Percentiles rank a stretch among this genome's conserved stretches.
Evolutionary conservation across 768 basidiomycete species (phyloP).

Genomic region (Holtermanniella nyarrowii): DNA sequence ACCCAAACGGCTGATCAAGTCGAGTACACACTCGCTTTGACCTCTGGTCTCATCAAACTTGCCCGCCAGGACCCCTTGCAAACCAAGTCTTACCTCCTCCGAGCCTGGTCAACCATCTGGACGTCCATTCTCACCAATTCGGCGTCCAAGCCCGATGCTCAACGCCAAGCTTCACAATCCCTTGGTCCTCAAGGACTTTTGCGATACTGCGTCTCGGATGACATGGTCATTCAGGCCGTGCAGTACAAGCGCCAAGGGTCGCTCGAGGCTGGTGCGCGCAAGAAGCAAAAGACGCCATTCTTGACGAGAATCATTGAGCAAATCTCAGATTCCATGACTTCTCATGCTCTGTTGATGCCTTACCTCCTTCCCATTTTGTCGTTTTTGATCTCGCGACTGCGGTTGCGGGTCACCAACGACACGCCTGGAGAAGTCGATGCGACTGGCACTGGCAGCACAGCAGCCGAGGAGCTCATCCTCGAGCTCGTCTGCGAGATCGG

Average conservation of each 20-base stretch:
- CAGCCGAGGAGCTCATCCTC: slow-evolving; percentile 60
- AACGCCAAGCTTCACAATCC: slow-evolving; percentile 33
- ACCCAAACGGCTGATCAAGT: slow-evolving; percentile 27
- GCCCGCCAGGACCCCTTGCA: slow-evolving; percentile 28
- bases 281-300: slow-evolving; percentile 47
- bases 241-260: slow-evolving; percentile 42
- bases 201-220: slow-evolving; percentile 59
- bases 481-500: slow-evolving; percentile 62
- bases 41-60: slow-evolving; percentile 37
- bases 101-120: slow-evolving; percentile 37
- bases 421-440: slow-evolving; percentile 40
- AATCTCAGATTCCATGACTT: slow-evolving; percentile 57
- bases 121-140: slow-evolving; percentile 28
- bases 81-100: slow-evolving; percentile 28
- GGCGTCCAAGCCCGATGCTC: slow-evolving; percentile 15
- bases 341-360: slow-evolving; percentile 62
- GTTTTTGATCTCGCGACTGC: slow-evolving; percentile 56
- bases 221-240: slow-evolving; percentile 47
- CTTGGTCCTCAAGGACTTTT: slow-evolving; percentile 43
- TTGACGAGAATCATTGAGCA: slow-evolving; percentile 57
- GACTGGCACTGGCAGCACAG: slow-evolving; percentile 44
- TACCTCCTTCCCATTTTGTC: slow-evolving; percentile 66
- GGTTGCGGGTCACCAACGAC: slow-evolving; percentile 43
- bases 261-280: slow-evolving; percentile 45
- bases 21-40: slow-evolving; percentile 35